Base-by-base conservation (phyloP, 768 basidiomycete species). In the Hygrocybe coccinea region DNA sequence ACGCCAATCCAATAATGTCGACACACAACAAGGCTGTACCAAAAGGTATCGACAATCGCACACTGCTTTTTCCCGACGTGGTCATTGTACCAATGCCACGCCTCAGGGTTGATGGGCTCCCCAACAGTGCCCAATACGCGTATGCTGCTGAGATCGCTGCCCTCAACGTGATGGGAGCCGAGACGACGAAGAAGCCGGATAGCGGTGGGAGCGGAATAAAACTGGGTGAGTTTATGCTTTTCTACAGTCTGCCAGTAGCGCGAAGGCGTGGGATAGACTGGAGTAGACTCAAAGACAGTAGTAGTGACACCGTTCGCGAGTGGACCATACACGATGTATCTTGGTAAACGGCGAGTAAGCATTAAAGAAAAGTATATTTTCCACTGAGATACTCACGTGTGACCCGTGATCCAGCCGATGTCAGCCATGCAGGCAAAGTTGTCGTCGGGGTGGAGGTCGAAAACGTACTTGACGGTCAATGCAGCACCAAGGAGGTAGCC, bases 31-130 rank as follows among this genome's bases (percentile, higher is more conserved):
- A n/a, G 17, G 25, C 68, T 76, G 35, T 59, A 79, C 85, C 91
- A 94, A 73, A 84, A 94, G 3, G 91, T 95, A 72, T 97, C 94
- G 39, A 95, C 94, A 60, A 97, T 85, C 5, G 95, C 92, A 67
- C 91, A 95, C 69, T 97, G 81, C 61, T 72, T 78, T 65, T 82
- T 80, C 9, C 95, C 97, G 52, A 97, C 94, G 65, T 92, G 83
- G 65, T 97, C 93, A 70, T 95, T 93, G 74, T 95, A 97, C 95
- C 95, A 98, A 64, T 95, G 83, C 95, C 97, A 97, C 10, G 95
- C 95, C 70, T 97, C 95, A 24, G 95, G 94, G 72, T 97, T 97
- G 77, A 99, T 98, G 1, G 97, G 97, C 74, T 99, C 97, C 54
- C 95, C 97, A 44, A 98, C 97, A 56, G 80, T 86, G 21, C 97